Evolutionary conservation across 805 yeast genomes (phyloP), one percentile per base, ranked within the genome.

Genomic region (Suhomyces sp.): DNA sequence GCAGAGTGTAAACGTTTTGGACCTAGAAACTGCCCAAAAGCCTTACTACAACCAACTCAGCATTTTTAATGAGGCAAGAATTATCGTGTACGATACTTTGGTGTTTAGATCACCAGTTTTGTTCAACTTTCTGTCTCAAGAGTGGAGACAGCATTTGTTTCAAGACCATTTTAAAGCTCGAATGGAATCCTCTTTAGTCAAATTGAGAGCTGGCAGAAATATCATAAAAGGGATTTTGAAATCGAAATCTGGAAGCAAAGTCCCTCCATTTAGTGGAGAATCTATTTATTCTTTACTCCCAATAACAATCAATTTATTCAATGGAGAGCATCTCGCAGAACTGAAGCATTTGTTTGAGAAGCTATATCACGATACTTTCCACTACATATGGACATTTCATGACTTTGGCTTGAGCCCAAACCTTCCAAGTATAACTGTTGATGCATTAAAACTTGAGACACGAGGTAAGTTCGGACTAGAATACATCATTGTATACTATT

Each of bases 61-160:
- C 5, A 20, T 41, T 22, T 17, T 41, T 4, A 21, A 41, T 41
- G 15, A n/a, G 15, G n/a, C 19, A 41, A 41, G 44, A 33, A 33
- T 25, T 22, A 13, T 43, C 20, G 25, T 33, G 6, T 46, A 46
- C 25, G 35, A 25, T 6, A 7, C 8, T 3, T 10, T 25, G 19
- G 10, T 46, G 4, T 37, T 24, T 25, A 22, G 35, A 17, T 2
- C 39, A 15, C 49, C 44, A 13, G 49, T 19, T 6, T 7, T 35
- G 2, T 7, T 27, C 4, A 33, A 15, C 17, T 43, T 48, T 9
- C 43, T 33, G 41, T 27, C 41, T 3, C 33, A 17, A 21, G 46
- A 51, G 9, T 66, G 69, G 69, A 54, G 71, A 35, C 48, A 54
- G 46, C 63, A 55, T 53, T 63, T 65, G 63, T 57, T 60, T 33